Percentiles rank a stretch among this genome's conserved stretches.
Conservation (phyloP, 2,329 filamentous ascomycete species). For the Neophaeococcomyces aloes region DNA sequence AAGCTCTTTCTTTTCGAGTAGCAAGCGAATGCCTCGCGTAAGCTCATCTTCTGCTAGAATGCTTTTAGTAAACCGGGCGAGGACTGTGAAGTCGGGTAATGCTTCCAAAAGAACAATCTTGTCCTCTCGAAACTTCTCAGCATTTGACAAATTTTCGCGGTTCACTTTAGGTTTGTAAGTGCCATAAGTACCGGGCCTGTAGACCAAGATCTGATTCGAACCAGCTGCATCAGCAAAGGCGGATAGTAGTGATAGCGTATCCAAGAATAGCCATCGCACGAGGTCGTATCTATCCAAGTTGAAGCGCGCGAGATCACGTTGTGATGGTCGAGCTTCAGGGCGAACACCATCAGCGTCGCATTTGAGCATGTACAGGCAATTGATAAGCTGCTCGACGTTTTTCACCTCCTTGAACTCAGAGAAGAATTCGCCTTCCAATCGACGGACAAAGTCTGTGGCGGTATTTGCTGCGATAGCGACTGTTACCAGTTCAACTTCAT, state of each 20-base stretch:
- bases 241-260: not conserved
- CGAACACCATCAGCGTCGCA: not conserved
- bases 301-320: not conserved
- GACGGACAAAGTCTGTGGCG: constrained; percentile 22
- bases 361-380: not conserved
- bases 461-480: constrained; percentile 24
- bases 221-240: not conserved
- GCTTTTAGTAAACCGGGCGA: not conserved
- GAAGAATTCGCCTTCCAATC: constrained; percentile 19
- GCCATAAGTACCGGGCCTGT: constrained; percentile 12
- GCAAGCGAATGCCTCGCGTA: constrained; percentile 27
- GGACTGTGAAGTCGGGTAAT: constrained; percentile 24
- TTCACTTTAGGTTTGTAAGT: constrained; percentile 15
- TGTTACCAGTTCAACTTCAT: constrained; percentile 18
- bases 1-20: constrained; percentile 24
- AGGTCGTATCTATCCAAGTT: constrained; percentile 7
- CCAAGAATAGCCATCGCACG: not conserved
- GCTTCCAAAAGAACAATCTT: constrained; percentile 26
- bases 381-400: constrained; percentile 6
- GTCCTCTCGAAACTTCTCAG: constrained; percentile 30
- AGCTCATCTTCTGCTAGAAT: constrained; percentile 30
- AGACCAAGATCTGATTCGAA: not conserved
- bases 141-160: constrained; percentile 20
- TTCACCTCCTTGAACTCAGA: not conserved
- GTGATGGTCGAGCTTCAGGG: not conserved